Evolutionary conservation across 2,329 filamentous ascomycete species (phyloP).

Genomic region (Aspergillus quadricinctus): DNA sequence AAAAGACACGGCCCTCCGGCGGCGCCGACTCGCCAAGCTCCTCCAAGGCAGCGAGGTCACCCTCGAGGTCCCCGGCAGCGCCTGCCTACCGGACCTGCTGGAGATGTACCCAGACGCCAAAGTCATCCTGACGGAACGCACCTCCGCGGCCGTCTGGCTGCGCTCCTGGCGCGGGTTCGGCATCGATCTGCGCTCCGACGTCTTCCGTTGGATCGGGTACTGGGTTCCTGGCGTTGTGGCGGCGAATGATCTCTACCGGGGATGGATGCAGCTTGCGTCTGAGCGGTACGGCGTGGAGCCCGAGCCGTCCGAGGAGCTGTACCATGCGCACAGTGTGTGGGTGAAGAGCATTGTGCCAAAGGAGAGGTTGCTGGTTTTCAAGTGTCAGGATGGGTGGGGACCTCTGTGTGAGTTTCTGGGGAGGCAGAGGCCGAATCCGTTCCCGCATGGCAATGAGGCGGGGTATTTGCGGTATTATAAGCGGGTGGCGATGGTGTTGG

Average conservation of each 20-base stretch:
- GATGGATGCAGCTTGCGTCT: conserved; percentile 7
- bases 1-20: conserved; percentile 11
- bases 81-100: conserved; percentile 11
- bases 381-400: conserved; percentile 15
- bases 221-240: conserved; percentile 14
- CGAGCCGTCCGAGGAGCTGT: conserved; percentile 12
- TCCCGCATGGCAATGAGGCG: conserved; percentile 14
- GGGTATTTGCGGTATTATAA: conserved; percentile 14
- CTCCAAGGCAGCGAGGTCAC: conserved; percentile 10
- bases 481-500: conserved; percentile 12
- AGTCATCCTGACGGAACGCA: conserved; percentile 9
- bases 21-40: conserved; percentile 8
- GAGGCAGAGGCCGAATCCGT: conserved; percentile 12
- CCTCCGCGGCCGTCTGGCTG: conserved; percentile 13
- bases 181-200: conserved; percentile 11
- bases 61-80: conserved; percentile 12
- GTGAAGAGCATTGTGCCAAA: conserved; percentile 12
- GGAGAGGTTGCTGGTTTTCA: conserved; percentile 11
- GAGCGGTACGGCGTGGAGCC: conserved; percentile 8
- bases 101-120: conserved; percentile 13
- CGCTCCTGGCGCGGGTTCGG: conserved; percentile 13
- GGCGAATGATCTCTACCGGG: conserved; percentile 14
- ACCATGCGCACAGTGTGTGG: conserved; percentile 12
- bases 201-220: conserved; percentile 15
- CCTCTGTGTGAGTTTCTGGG: conserved; percentile 12